phyloP scores from a whole-genome alignment of 441 rosid genomes.

The Rhodomyrtus psidioides region DNA sequence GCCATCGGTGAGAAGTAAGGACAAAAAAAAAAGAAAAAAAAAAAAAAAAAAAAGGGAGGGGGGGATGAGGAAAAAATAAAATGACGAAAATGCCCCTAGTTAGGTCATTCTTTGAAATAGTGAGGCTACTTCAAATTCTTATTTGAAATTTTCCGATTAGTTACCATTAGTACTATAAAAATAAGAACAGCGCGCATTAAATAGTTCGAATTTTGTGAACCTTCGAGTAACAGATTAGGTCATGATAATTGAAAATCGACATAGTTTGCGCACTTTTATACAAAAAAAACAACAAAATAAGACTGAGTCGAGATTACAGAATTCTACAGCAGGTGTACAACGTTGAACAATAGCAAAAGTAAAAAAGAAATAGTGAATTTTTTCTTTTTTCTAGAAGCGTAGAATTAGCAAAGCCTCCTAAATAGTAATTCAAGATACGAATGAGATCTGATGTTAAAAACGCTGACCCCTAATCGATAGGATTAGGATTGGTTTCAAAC shows the following conservation, averaged over 20 bases:
- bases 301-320: not conserved
- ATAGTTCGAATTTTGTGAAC: not conserved
- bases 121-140: too few species aligned
- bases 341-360: not conserved
- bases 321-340: not conserved
- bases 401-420: not conserved
- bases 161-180: not conserved
- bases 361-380: not conserved
- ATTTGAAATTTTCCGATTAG: too few species aligned
- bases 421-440: not conserved
- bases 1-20: too few species aligned
- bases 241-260: too few species aligned
- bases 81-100: too few species aligned
- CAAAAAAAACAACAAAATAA: not conserved
- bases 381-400: not conserved
- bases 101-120: too few species aligned
- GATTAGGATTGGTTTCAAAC: not conserved
- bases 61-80: too few species aligned
- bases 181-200: not conserved
- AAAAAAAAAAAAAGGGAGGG: too few species aligned
- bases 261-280: accelerated
- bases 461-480: not conserved
- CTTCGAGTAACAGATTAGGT: not conserved
- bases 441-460: not conserved
- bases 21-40: too few species aligned